Conservation (phyloP, 495 filamentous ascomycete genomes). For the Cercophora samala region DNA sequence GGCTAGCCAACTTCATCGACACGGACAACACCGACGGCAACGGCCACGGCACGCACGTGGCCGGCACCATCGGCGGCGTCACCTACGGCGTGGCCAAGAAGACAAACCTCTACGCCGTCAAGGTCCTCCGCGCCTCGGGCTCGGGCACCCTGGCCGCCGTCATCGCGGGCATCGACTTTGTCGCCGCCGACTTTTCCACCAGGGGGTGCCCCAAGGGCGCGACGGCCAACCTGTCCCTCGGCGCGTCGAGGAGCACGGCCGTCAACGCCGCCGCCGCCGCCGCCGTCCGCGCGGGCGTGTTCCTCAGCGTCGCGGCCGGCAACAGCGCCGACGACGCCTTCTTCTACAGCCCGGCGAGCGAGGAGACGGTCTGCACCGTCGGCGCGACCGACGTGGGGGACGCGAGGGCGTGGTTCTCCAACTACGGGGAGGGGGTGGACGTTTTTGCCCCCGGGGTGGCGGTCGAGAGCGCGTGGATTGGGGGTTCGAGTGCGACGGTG, state of each 20-base stretch:
- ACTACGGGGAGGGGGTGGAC: slow-evolving; percentile 59
- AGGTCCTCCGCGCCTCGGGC: slow-evolving; percentile 55
- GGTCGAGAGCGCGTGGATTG: slow-evolving; percentile 57
- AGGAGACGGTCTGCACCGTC: slow-evolving; percentile 55
- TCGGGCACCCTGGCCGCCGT: slow-evolving; percentile 42
- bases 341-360: slow-evolving; percentile 53
- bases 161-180: slow-evolving; percentile 47
- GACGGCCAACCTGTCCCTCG: slow-evolving; percentile 52
- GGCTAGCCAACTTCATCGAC: slow-evolving; percentile 37
- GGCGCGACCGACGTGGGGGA: slow-evolving; percentile 51
- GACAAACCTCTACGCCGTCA: slow-evolving; percentile 60
- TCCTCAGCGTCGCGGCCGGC: slow-evolving; percentile 53
- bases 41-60: slow-evolving; percentile 60
- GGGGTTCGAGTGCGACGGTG: slow-evolving; percentile 44
- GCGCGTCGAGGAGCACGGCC: slow-evolving; percentile 48
- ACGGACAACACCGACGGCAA: slow-evolving; percentile 38
- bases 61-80: slow-evolving; percentile 59
- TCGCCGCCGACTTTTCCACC: slow-evolving; percentile 33
- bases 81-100: slow-evolving; percentile 66
- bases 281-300: slow-evolving; percentile 48
- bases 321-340: slow-evolving; percentile 45
- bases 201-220: slow-evolving; percentile 36
- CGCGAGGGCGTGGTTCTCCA: slow-evolving; percentile 55
- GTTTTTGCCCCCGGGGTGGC: slow-evolving; percentile 58
- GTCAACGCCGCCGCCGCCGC: slow-evolving; percentile 51